Conservation (phyloP, 768 basidiomycete genomes). For the Pisolithus orientalis region DNA sequence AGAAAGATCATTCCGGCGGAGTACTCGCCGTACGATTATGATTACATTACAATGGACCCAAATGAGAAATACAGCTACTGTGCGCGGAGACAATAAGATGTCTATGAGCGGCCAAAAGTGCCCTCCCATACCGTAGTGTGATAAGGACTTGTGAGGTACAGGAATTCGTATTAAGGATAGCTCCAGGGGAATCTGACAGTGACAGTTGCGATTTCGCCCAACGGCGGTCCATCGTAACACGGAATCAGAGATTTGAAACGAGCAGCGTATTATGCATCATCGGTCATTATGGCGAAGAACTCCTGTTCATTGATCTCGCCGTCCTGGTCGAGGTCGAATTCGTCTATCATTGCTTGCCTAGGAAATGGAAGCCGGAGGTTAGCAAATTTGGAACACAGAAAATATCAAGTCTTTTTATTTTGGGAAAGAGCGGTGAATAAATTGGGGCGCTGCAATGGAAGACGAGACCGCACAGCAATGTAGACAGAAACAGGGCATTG, state of each 20-base stretch:
- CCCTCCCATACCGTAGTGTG: not conserved
- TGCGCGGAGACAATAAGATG: slow-evolving; percentile 10
- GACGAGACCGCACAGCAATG: slow-evolving; percentile 13
- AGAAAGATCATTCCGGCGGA: slow-evolving; percentile 16
- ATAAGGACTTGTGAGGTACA: slow-evolving; percentile 13
- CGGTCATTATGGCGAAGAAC: slow-evolving; percentile 96
- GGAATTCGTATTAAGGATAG: slow-evolving; percentile 12
- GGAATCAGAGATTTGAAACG: not conserved
- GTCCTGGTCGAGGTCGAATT: slow-evolving; percentile 98
- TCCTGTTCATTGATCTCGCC: slow-evolving; percentile 96
- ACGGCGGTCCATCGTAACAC: slow-evolving; percentile 1
- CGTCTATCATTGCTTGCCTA: slow-evolving; percentile 99
- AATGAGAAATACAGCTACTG: slow-evolving; percentile 16
- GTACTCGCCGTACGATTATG: slow-evolving; percentile 8
- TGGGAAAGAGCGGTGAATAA: slow-evolving; percentile 21
- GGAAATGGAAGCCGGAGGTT: slow-evolving; percentile 23
- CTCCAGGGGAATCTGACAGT: slow-evolving; percentile 5
- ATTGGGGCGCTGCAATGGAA: slow-evolving; percentile 12
- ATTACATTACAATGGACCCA: slow-evolving; percentile 12
- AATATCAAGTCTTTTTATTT: slow-evolving; percentile 10
- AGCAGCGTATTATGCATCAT: slow-evolving; percentile 53
- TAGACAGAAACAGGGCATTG: slow-evolving; percentile 24
- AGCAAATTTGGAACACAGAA: slow-evolving; percentile 23
- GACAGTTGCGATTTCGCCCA: slow-evolving; percentile 6
- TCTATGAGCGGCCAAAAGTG: slow-evolving; percentile 7